Conservation (phyloP, 352 stramenopile genomes). For the Phytophthora uliginosa region DNA sequence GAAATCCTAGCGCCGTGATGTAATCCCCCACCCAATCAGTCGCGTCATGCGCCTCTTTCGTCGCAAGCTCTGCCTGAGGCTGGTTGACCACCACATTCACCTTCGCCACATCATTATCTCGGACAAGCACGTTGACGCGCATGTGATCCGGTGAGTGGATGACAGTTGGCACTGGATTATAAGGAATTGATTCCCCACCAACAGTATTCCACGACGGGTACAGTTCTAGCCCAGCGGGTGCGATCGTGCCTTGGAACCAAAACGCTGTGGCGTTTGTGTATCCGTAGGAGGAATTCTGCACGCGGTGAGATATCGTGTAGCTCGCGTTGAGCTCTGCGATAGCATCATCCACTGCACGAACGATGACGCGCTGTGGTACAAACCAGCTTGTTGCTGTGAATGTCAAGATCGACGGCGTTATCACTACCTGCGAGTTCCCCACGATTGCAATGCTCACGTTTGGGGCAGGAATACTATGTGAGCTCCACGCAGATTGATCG, state of each 20-base stretch:
- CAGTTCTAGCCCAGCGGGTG: slow-evolving; percentile 10
- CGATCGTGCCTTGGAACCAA: slow-evolving; percentile 56
- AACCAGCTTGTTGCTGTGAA: slow-evolving; percentile 78
- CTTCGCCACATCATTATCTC: slow-evolving; percentile 58
- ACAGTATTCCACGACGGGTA: slow-evolving; percentile 41
- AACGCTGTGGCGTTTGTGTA: slow-evolving; percentile 67
- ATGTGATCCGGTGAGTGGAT: slow-evolving; percentile 57
- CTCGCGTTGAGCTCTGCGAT: slow-evolving; percentile 49
- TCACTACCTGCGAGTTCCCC: slow-evolving; percentile 51
- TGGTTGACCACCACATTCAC: slow-evolving; percentile 56
- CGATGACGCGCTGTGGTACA: slow-evolving; percentile 58
- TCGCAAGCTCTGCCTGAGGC: slow-evolving; percentile 40
- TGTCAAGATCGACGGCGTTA: slow-evolving; percentile 67
- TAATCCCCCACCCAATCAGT: slow-evolving; percentile 69
- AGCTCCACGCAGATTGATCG: slow-evolving; percentile 21
- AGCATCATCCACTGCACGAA: slow-evolving; percentile 57
- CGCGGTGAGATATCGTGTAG: slow-evolving; percentile 59
- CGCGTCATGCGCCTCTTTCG: slow-evolving; percentile 53
- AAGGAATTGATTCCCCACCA: slow-evolving; percentile 47
- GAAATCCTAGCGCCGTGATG: slow-evolving; percentile 58
- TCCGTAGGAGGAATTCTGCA: slow-evolving; percentile 58
- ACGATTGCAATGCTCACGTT: slow-evolving; percentile 76
- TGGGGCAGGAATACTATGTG: not conserved
- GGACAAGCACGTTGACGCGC: slow-evolving; percentile 57
- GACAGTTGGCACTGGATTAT: slow-evolving; percentile 69